Evolutionary conservation across 352 stramenopile genomes (phyloP), one percentile per base, ranked within the genome.

Genomic region (Pythium plurisporium): DNA sequence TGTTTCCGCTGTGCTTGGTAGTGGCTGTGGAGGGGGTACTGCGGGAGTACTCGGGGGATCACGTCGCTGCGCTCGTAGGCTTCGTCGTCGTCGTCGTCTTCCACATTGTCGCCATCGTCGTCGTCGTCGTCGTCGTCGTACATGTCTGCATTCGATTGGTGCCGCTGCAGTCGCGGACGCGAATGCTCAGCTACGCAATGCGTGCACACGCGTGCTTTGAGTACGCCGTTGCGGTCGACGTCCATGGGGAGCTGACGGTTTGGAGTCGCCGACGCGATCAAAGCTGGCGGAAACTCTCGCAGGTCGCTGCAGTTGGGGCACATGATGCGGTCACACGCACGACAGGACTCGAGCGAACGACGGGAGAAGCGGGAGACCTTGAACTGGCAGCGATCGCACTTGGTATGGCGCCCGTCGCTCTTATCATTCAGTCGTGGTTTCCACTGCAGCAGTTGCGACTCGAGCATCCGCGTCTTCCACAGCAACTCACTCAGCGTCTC

Each of bases 131-230:
- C 42, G 25, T 62, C 45, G 10, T 62, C 55, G 26, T 37, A 40
- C 34, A 55, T 45, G 31, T 46, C 22, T 19, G 26, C 45, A 22
- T 56, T 34, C 1, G 55, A 42, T 29, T 8, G 26, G 37, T 64
- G 38, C 40, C 58, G 23, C 29, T 25, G 56, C 20, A 51, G 46
- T 10, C 49, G 48, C 23, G 59, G 42, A 11, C 52, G 53, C 12
- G 59, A 67, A 33, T 55, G 47, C 23, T 61, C 59, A 12, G 15
- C n/a, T 0, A 67, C 59, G 20, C 59, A 67, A 12, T 62, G 59
- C 3, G 52, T 19, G 26, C 59, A 67, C 22, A 67, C 52, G 2
- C 51, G 52, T 7, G 52, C 59, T 30, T 58, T 55, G 0, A 47
- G 30, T 8, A 42, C 30, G n/a, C 45, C 29, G 43, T 40, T 27